These are phyloP conservation scores for Trichoderma asperelloides DNA, from an alignment of 495 filamentous ascomycete species.

Conservation along the genomic window DNA sequence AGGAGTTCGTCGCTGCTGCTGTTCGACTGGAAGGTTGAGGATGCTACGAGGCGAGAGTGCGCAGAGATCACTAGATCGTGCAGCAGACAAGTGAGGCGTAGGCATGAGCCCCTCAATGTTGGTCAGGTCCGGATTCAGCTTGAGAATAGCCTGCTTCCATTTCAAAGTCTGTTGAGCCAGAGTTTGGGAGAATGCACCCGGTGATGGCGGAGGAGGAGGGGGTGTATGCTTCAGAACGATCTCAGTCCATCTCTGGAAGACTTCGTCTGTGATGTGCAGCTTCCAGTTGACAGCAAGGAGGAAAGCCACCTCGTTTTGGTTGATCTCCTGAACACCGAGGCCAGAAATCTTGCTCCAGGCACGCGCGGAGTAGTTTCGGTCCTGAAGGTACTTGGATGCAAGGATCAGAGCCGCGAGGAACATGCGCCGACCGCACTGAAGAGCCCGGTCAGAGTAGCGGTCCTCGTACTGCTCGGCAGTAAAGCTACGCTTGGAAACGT, in stretches of 20 bases:
- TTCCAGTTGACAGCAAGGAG: slow-evolving; percentile 85
- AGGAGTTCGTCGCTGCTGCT: slow-evolving; percentile 19
- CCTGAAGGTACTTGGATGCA: slow-evolving; percentile 94
- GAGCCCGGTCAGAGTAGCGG: slow-evolving; percentile 61
- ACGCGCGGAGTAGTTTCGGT: slow-evolving; percentile 92
- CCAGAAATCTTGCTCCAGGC: slow-evolving; percentile 99
- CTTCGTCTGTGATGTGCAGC: slow-evolving; percentile 79
- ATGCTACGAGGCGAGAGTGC: slow-evolving; percentile 28
- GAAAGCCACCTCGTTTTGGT: slow-evolving; percentile 93
- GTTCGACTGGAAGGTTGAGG: slow-evolving; percentile 12
- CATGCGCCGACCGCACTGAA: slow-evolving; percentile 96
- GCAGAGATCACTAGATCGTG: slow-evolving; percentile 19
- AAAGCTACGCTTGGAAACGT: slow-evolving; percentile 72
- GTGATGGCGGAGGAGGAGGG: slow-evolving; percentile 47
- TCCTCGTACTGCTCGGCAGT: slow-evolving; percentile 81
- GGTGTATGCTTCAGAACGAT: slow-evolving; percentile 81
- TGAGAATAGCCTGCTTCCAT: slow-evolving; percentile 72
- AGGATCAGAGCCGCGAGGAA: slow-evolving; percentile 89
- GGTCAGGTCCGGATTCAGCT: slow-evolving; percentile 66
- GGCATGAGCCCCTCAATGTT: slow-evolving; percentile 44
- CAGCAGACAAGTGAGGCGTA: slow-evolving; percentile 16
- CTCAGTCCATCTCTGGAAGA: slow-evolving; percentile 89
- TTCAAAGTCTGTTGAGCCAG: slow-evolving; percentile 41
- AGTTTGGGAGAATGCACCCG: slow-evolving; percentile 36
- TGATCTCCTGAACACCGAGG: slow-evolving; percentile 82